phyloP scores from a whole-genome alignment of 768 basidiomycete genomes.

The Suillus subluteus region DNA sequence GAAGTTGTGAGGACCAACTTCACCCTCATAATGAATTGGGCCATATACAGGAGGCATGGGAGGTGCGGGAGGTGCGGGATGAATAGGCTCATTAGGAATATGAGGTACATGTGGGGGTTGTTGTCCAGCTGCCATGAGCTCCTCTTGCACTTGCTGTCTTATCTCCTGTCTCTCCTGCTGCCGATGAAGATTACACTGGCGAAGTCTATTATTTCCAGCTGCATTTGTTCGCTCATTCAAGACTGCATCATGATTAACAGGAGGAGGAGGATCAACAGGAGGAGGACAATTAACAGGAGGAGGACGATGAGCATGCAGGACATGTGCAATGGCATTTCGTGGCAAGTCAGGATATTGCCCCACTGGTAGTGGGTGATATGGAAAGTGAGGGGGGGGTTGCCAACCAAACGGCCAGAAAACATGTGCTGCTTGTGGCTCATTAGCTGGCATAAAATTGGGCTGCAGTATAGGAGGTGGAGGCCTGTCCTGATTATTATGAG shows the following conservation, averaged over 20 bases:
- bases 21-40: too few relatives aligned
- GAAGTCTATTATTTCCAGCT: neutral
- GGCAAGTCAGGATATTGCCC: neutral
- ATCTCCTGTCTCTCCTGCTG: neutral
- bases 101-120: neutral
- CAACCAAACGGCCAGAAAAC: too few relatives aligned
- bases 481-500: too few relatives aligned
- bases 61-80: neutral
- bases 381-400: neutral
- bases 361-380: neutral
- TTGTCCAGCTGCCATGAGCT: neutral
- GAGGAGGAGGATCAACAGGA: too few relatives aligned
- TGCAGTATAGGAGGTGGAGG: too few relatives aligned
- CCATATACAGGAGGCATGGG: too few relatives aligned
- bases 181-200: neutral
- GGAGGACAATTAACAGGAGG: neutral
- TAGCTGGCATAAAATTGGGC: too few relatives aligned
- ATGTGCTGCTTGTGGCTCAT: too few relatives aligned
- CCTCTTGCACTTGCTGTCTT: neutral
- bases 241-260: too few relatives aligned
- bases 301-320: neutral
- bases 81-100: neutral
- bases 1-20: too few relatives aligned
- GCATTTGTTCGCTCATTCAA: too few relatives aligned
- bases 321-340: neutral